phyloP scores from a whole-genome alignment of 176 grass and related monocot genomes.

The Puccinellia tenuiflora region DNA sequence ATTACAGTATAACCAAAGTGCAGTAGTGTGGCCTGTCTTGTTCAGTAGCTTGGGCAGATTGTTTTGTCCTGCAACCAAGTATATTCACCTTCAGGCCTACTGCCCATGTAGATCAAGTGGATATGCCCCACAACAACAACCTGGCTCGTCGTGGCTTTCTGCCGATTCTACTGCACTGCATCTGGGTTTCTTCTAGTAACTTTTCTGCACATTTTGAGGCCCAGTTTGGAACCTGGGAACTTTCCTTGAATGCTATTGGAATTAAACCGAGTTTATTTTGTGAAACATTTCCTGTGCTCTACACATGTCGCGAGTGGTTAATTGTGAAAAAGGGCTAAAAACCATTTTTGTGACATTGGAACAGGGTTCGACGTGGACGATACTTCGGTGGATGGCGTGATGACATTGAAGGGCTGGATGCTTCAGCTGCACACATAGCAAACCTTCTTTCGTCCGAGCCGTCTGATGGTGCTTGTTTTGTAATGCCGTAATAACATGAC shows the following conservation, averaged over 20 bases:
- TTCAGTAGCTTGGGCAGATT: background rate
- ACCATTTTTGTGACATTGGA: slow-evolving; percentile 8
- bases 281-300: background rate
- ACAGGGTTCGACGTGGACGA: slow-evolving; percentile 75
- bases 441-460: no score
- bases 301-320: background rate
- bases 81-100: slow-evolving; percentile 7
- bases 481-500: no score
- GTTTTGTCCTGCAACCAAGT: slow-evolving; percentile 2
- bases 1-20: background rate
- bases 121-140: slow-evolving; percentile 77
- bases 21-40: slow-evolving; percentile 1
- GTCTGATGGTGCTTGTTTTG: no score
- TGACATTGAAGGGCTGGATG: slow-evolving; percentile 51
- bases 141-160: slow-evolving; percentile 54
- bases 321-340: background rate
- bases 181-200: slow-evolving; percentile 43
- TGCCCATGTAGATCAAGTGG: slow-evolving; percentile 77
- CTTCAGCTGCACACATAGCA: background rate
- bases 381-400: slow-evolving; percentile 52
- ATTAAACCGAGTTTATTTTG: background rate
- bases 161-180: slow-evolving; percentile 80
- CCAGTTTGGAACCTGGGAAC: background rate
- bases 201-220: background rate
- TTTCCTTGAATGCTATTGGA: background rate